Evolutionary conservation across 176 grass and related monocot genomes (phyloP).

Genomic region (Melocanna baccifera): DNA sequence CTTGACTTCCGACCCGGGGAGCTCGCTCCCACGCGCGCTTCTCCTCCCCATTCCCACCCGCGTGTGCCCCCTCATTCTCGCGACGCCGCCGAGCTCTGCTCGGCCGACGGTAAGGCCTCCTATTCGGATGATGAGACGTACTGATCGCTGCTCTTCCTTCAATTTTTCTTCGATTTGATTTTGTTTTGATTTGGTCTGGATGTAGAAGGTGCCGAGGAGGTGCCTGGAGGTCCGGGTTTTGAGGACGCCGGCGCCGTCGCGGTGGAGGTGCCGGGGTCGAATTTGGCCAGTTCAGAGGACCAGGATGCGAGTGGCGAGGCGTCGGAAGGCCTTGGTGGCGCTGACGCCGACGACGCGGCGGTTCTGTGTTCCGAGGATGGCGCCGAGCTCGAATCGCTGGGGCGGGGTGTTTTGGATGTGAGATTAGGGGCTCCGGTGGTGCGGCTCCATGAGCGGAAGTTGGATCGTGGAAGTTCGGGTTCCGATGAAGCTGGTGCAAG

Average conservation of each 20-base stretch:
- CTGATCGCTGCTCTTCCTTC: slow-evolving; percentile 1
- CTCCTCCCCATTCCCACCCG: background rate
- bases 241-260: slow-evolving; percentile 9
- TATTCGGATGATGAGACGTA: background rate
- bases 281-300: background rate
- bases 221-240: background rate
- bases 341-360: background rate
- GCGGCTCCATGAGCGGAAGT: background rate
- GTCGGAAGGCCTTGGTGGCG: background rate
- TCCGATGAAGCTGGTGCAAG: slow-evolving; percentile 27
- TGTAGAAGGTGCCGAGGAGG: slow-evolving; percentile 45
- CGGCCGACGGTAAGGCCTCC: slow-evolving; percentile 40
- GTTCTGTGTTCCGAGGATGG: background rate
- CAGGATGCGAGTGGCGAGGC: background rate
- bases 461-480: background rate
- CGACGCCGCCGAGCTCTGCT: slow-evolving; percentile 25
- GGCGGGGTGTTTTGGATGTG: slow-evolving; percentile 5
- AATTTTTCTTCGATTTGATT: slow-evolving; percentile 2
- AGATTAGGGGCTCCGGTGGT: slow-evolving; percentile 32
- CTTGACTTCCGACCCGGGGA: slow-evolving; percentile 39
- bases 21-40: background rate
- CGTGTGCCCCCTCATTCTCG: background rate
- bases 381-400: background rate
- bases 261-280: background rate
- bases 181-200: slow-evolving; percentile 1